Percentiles rank a stretch among this genome's conserved stretches.
These are phyloP conservation scores for Alternaria burnsii DNA, from an alignment of 2,329 filamentous ascomycete genomes.

Conservation along the genomic window DNA sequence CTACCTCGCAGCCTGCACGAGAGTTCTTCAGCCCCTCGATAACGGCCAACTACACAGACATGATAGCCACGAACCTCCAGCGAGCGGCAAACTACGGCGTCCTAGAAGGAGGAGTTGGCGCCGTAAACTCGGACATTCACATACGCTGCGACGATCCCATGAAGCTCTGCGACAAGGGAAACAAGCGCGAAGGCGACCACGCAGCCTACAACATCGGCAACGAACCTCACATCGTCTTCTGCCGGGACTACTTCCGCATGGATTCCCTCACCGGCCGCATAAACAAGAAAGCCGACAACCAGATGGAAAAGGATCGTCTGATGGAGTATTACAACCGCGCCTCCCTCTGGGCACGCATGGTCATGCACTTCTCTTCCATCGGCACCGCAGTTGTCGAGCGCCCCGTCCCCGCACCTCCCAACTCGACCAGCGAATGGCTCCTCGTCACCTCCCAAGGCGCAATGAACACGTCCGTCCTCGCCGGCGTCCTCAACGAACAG, in stretches of 20 bases:
- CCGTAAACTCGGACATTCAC: slow-evolving; percentile 42
- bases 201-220: slow-evolving; percentile 48
- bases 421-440: slow-evolving; percentile 34
- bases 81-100: slow-evolving; percentile 43
- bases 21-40: slow-evolving; percentile 43
- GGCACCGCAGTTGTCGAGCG: slow-evolving; percentile 39
- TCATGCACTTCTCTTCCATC: slow-evolving; percentile 45
- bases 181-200: slow-evolving; percentile 41
- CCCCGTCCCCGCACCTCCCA: slow-evolving; percentile 23
- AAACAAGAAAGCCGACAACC: slow-evolving; percentile 32
- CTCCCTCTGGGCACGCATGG: slow-evolving; percentile 46
- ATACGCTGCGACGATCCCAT: slow-evolving; percentile 48
- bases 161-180: slow-evolving; percentile 35
- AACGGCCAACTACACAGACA: slow-evolving; percentile 35
- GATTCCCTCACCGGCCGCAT: slow-evolving; percentile 35
- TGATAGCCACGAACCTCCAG: slow-evolving; percentile 39
- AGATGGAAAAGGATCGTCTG: slow-evolving; percentile 33
- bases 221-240: slow-evolving; percentile 48
- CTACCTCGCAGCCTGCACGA: slow-evolving; percentile 30
- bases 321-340: slow-evolving; percentile 47
- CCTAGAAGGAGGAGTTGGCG: slow-evolving; percentile 29
- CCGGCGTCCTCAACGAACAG: slow-evolving; percentile 41
- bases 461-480: slow-evolving; percentile 47
- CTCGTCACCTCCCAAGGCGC: slow-evolving; percentile 26
- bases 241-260: slow-evolving; percentile 40